Percentiles rank a stretch among this genome's conserved stretches.
Conservation (phyloP, 306 rosid genomes). For the Crotalaria pallida region DNA sequence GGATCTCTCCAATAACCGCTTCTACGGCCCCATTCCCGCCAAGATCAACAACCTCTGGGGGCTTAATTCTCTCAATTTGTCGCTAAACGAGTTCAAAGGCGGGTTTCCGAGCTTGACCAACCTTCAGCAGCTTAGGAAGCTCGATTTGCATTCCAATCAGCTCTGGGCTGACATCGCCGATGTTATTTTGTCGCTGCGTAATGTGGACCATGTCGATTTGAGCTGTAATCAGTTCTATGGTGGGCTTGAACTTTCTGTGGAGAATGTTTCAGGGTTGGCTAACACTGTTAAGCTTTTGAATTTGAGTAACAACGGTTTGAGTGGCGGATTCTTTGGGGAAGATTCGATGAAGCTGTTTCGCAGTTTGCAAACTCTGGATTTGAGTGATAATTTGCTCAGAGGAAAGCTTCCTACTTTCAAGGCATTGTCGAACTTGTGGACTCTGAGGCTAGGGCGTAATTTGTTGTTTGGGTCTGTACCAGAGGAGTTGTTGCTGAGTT, state of each 20-base stretch:
- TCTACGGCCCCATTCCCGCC: constrained; percentile 87
- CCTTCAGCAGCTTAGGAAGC: constrained; percentile 77
- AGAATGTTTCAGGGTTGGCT: constrained; percentile 60
- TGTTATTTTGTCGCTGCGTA: constrained; percentile 43
- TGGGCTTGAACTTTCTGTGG: constrained; percentile 32
- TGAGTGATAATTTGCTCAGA: constrained; percentile 52
- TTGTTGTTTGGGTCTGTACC: constrained; percentile 61
- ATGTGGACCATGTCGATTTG: constrained; percentile 73
- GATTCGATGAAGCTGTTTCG: constrained; percentile 50
- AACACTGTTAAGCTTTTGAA: constrained; percentile 56
- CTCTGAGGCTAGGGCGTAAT: constrained; percentile 52
- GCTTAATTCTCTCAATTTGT: constrained; percentile 67
- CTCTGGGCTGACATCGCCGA: constrained; percentile 63
- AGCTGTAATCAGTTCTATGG: constrained; percentile 71
- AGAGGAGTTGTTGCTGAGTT: constrained; percentile 50
- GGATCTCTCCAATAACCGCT: constrained; percentile 75
- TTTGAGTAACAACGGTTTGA: constrained; percentile 51
- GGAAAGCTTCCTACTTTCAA: constrained; percentile 80
- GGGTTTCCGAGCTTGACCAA: constrained; percentile 57
- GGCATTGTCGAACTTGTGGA: constrained; percentile 46
- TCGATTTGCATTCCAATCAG: constrained; percentile 69
- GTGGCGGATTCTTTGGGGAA: constrained; percentile 52
- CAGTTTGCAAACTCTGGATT: constrained; percentile 68
- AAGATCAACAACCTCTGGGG: constrained; percentile 79
- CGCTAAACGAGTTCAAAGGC: constrained; percentile 50